Evolutionary conservation across 257 asterid species (phyloP).

Genomic region (Prunella vulgaris): DNA sequence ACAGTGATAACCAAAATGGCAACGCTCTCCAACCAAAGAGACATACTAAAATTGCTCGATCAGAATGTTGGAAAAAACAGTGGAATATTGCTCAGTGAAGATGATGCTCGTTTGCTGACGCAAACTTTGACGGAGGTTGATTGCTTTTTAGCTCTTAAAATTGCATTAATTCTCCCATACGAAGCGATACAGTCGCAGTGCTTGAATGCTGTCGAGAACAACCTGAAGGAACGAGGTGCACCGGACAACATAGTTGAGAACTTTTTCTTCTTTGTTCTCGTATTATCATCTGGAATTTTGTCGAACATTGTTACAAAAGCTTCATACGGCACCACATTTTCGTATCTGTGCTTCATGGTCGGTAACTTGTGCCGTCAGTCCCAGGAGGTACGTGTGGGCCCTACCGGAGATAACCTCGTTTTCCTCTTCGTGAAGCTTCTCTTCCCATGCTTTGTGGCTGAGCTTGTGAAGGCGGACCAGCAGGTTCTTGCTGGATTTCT

Average conservation of each 20-base stretch:
- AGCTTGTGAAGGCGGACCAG: conserved; percentile 85
- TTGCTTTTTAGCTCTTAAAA: conserved; percentile 60
- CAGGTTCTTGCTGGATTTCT: conserved; percentile 75
- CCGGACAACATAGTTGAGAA: conserved; percentile 43
- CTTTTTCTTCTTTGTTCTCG: conserved; percentile 46
- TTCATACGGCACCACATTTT: conserved; percentile 55
- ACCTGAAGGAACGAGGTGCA: conserved; percentile 57
- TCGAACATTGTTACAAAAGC: conserved; percentile 46
- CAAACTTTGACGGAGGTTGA: conserved; percentile 45
- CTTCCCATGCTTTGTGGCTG: conserved; percentile 72
- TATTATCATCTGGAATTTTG: conserved; percentile 63
- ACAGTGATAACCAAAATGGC: conserved; percentile 46
- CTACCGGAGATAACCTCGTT: conserved; percentile 15
- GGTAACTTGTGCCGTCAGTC: conserved; percentile 62
- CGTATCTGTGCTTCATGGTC: conserved; percentile 71
- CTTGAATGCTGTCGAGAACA: conserved; percentile 72
- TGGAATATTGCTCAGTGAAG: conserved; percentile 53
- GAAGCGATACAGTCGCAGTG: conserved; percentile 51
- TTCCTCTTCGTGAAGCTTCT: conserved; percentile 44
- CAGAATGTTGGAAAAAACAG: conserved; percentile 30
- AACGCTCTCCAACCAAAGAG: conserved; percentile 32
- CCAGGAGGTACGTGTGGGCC: conserved; percentile 43
- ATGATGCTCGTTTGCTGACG: conserved; percentile 40
- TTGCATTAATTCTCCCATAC: conserved; percentile 55
- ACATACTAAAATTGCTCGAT: conserved; percentile 56